Conservation (phyloP, 1,284 basidiomycete genomes). For the Marasmius sp. region DNA sequence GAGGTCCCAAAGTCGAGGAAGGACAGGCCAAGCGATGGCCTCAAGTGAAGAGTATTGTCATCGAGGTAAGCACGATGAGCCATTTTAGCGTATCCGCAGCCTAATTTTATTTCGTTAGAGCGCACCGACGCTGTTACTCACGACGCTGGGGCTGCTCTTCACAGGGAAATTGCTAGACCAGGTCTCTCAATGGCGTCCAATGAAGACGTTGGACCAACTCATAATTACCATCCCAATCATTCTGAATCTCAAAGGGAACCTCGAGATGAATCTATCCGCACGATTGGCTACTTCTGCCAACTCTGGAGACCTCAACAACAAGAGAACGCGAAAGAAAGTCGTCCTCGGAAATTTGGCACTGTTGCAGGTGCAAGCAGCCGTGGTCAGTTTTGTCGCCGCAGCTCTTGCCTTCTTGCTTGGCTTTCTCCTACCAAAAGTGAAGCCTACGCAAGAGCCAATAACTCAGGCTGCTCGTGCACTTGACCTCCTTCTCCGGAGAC, state of each 20-base stretch:
- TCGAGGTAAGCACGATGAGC: constrained; percentile 50
- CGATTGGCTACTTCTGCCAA: constrained; percentile 78
- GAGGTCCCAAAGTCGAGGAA: neutral
- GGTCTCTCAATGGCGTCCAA: constrained; percentile 87
- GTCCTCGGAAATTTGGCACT: constrained; percentile 85
- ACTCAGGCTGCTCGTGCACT: neutral
- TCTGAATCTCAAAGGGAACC: constrained; percentile 94
- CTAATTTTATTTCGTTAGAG: constrained; percentile 42
- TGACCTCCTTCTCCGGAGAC: no score
- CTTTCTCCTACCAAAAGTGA: constrained; percentile 49
- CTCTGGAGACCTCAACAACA: constrained; percentile 86
- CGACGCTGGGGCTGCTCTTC: constrained; percentile 75
- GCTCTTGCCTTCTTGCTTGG: constrained; percentile 78
- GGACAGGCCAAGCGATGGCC: constrained; percentile 36
- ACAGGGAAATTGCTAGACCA: constrained; percentile 88
- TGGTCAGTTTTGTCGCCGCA: constrained; percentile 87
- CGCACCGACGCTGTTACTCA: constrained; percentile 70
- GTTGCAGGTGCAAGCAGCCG: constrained; percentile 90
- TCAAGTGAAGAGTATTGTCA: constrained; percentile 57
- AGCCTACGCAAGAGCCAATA: neutral
- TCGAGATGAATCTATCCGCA: constrained; percentile 91
- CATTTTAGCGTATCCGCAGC: neutral
- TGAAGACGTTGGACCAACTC: constrained; percentile 89
- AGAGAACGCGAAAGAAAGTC: constrained; percentile 62
- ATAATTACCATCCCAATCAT: constrained; percentile 96